phyloP scores from a whole-genome alignment of 2,329 filamentous ascomycete genomes.

The Zarea fungicola region DNA sequence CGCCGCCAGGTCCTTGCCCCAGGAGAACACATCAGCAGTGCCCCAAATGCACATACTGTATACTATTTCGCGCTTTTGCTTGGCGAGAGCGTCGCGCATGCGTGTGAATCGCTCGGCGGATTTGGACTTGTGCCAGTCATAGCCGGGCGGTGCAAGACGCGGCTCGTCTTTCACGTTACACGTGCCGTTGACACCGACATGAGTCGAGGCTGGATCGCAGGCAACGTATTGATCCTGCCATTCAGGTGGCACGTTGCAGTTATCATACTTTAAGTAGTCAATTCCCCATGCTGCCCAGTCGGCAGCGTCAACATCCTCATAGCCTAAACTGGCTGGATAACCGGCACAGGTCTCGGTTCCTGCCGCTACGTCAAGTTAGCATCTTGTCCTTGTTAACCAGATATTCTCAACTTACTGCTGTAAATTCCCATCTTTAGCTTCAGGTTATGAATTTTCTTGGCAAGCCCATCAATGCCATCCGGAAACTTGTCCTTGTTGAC shows the following conservation, averaged over 20 bases:
- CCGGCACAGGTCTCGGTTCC: slow-evolving; percentile 20
- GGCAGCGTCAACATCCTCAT: slow-evolving; percentile 52
- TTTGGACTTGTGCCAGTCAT: slow-evolving; percentile 44
- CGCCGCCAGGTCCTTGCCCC: slow-evolving; percentile 44
- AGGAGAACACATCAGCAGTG: slow-evolving; percentile 41
- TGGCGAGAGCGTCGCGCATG: slow-evolving; percentile 49
- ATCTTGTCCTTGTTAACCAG: not conserved
- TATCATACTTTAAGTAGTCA: slow-evolving; percentile 32
- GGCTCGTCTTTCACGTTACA: slow-evolving; percentile 18
- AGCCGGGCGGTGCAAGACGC: slow-evolving; percentile 38
- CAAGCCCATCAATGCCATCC: slow-evolving; percentile 49
- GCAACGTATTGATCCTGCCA: slow-evolving; percentile 8
- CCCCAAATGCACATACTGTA: slow-evolving; percentile 53
- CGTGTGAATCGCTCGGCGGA: slow-evolving; percentile 40
- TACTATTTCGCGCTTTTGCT: slow-evolving; percentile 39
- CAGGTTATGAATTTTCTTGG: slow-evolving; percentile 47
- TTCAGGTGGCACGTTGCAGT: slow-evolving; percentile 3
- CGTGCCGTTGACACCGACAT: slow-evolving; percentile 3
- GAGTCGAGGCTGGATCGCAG: not conserved
- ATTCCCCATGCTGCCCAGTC: slow-evolving; percentile 55
- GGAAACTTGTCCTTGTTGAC: slow-evolving; percentile 50
- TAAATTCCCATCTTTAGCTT: slow-evolving; percentile 62
- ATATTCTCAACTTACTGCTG: slow-evolving; percentile 22
- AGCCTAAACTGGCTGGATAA: slow-evolving; percentile 45
- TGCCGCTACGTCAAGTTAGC: not conserved